phyloP scores from a whole-genome alignment of 441 rosid genomes.

The Heliophila coronopifolia region DNA sequence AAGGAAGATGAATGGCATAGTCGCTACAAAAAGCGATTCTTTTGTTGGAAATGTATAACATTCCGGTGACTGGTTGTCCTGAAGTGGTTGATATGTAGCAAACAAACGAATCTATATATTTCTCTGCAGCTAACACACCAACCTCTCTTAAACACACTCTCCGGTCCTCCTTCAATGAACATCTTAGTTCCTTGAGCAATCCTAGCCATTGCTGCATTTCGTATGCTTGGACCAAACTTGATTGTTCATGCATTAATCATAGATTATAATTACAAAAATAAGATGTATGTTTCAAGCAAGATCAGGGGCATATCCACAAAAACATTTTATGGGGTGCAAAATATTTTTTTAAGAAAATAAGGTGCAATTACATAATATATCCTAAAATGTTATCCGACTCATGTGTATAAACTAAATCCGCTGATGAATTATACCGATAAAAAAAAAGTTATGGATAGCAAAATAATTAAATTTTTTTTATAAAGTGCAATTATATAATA shows the following conservation, averaged over 20 bases:
- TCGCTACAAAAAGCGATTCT: conserved; percentile 65
- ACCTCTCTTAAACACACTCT: conserved; percentile 60
- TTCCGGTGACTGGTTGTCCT: conserved; percentile 75
- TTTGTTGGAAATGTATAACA: conserved; percentile 57
- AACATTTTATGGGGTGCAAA: no score
- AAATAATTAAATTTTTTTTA: no score
- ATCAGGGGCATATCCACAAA: no score
- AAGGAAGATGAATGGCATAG: conserved; percentile 42
- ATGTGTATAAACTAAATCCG: no score
- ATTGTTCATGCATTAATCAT: conserved; percentile 31
- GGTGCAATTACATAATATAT: no score
- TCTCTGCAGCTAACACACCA: conserved; percentile 47
- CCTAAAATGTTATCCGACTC: no score
- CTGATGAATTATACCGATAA: no score
- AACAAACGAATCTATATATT: conserved; percentile 59
- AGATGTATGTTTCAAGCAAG: no score
- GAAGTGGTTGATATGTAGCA: conserved; percentile 71
- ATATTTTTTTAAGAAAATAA: no score
- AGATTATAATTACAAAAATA: no score
- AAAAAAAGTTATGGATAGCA: no score
- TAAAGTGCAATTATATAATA: no score
- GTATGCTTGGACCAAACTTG: conserved; percentile 52
- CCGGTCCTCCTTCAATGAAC: conserved; percentile 70
- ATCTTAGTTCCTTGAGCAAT: conserved; percentile 66
- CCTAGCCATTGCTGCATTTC: conserved; percentile 77